phyloP scores from a whole-genome alignment of 257 asterid species.

The Haberlea rhodopensis region DNA sequence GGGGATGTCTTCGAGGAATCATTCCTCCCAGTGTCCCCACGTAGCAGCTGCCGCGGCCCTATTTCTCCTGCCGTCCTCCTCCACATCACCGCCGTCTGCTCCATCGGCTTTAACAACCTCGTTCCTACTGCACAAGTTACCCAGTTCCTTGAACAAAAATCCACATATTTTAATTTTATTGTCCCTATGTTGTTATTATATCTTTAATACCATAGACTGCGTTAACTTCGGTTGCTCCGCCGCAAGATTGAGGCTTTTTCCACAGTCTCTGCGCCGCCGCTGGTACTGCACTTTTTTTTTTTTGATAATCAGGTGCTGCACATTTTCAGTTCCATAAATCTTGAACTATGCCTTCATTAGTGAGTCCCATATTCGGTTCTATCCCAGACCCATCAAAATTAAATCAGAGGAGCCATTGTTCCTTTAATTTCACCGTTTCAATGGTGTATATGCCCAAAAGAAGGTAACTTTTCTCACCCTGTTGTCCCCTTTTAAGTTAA shows the following conservation, averaged over 20 bases:
- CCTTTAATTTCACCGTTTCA: constrained; percentile 14
- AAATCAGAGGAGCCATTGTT: background rate
- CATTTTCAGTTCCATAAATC: background rate
- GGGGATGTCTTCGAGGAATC: too few species aligned
- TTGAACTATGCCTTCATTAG: constrained; percentile 9
- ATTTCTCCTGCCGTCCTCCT: background rate
- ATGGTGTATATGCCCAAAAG: constrained; percentile 28
- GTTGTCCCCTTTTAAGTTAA: background rate
- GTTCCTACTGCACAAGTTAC: background rate
- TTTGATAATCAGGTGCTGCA: background rate
- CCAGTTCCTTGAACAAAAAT: background rate
- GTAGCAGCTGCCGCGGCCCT: too few species aligned
- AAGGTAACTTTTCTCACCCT: constrained; percentile 31
- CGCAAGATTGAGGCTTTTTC: background rate
- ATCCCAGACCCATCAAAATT: constrained; percentile 23
- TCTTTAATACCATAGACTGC: background rate
- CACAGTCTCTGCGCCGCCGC: background rate
- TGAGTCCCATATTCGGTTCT: constrained; percentile 18
- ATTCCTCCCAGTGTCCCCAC: too few species aligned
- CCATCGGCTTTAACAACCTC: background rate
- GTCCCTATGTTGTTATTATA: background rate
- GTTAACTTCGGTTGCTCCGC: background rate
- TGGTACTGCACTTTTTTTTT: too few species aligned
- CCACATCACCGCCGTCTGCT: background rate
- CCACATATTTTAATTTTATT: background rate